Evolutionary conservation across 192 early-diverging fungal species (phyloP).

Genomic region (Backusella circina): DNA sequence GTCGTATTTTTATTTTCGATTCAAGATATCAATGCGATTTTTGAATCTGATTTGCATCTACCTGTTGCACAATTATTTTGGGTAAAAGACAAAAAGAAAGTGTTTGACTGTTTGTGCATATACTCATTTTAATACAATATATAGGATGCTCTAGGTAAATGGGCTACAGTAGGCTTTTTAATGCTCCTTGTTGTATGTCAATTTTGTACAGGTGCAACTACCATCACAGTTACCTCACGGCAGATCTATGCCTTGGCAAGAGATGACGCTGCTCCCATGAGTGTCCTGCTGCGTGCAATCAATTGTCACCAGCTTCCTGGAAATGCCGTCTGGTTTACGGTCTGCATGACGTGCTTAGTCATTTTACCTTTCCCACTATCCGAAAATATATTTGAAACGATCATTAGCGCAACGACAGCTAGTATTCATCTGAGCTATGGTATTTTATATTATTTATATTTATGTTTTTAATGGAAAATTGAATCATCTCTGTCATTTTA

Average conservation of each 20-base stretch:
- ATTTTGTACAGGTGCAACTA: constrained; percentile 42
- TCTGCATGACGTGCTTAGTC: background rate
- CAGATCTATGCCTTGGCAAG: constrained; percentile 50
- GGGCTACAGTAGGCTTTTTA: constrained; percentile 34
- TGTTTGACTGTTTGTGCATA: constrained; percentile 4
- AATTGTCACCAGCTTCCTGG: constrained; percentile 12
- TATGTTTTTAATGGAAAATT: background rate
- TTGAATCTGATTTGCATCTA: constrained; percentile 11
- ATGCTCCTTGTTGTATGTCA: constrained; percentile 42
- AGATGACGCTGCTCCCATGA: constrained; percentile 36
- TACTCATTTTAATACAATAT: too few relatives aligned
- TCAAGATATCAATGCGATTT: constrained; percentile 22
- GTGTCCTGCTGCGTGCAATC: background rate
- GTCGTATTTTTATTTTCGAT: constrained; percentile 25
- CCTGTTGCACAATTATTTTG: constrained; percentile 33
- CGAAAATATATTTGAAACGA: constrained; percentile 26
- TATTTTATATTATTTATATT: background rate
- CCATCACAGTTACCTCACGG: constrained; percentile 41
- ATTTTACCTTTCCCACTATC: constrained; percentile 24
- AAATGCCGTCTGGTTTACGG: constrained; percentile 12
- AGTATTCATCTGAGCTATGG: constrained; percentile 27
- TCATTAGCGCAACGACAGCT: constrained; percentile 26
- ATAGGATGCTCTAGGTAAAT: constrained; percentile 42
- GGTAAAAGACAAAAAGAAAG: constrained; percentile 1
- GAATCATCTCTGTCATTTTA: background rate